Conservation (phyloP, 805 yeast genomes). For the Ogataea parapolymorpha region DNA sequence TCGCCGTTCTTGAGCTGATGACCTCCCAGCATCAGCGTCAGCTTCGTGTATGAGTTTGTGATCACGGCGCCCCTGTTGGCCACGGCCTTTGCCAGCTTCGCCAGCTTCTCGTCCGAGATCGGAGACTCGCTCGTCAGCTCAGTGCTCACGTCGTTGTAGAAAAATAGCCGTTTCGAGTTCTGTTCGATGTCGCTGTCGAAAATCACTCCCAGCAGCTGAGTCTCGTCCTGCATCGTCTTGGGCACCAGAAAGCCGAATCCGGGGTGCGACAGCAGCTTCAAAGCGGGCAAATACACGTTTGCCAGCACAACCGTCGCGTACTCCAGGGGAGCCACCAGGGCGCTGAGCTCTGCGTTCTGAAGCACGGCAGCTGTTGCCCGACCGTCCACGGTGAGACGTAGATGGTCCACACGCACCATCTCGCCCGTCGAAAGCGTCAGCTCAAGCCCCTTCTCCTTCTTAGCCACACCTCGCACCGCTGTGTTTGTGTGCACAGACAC, state of each 20-base stretch:
- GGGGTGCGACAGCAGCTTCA: slow-evolving; percentile 36
- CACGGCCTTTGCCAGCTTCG: slow-evolving; percentile 17
- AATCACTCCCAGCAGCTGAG: slow-evolving; percentile 76
- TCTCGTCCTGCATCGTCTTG: slow-evolving; percentile 37
- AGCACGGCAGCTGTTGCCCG: slow-evolving; percentile 37
- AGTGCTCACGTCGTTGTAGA: slow-evolving; percentile 17
- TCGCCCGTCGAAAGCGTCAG: slow-evolving; percentile 1
- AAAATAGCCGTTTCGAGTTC: slow-evolving; percentile 34
- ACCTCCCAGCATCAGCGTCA: slow-evolving; percentile 93
- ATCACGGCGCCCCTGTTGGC: slow-evolving; percentile 16
- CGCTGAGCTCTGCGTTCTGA: slow-evolving; percentile 9
- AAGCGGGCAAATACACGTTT: slow-evolving; percentile 57
- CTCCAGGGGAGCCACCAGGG: slow-evolving; percentile 25
- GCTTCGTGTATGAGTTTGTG: slow-evolving; percentile 50
- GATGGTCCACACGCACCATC: slow-evolving; percentile 38
- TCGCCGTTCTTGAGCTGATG: slow-evolving; percentile 21
- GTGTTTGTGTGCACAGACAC: slow-evolving; percentile 37
- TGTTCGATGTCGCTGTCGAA: slow-evolving; percentile 85
- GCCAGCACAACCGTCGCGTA: slow-evolving; percentile 58
- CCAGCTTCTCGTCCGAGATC: slow-evolving; percentile 9
- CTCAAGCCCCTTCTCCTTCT: slow-evolving; percentile 17
- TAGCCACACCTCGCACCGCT: slow-evolving; percentile 19
- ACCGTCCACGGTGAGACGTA: slow-evolving; percentile 58
- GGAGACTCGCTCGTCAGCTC: slow-evolving; percentile 6
- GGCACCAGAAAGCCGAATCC: slow-evolving; percentile 95